Evolutionary conservation across 768 basidiomycete genomes (phyloP), one percentile per base, ranked within the genome.

Genomic region (Leccinum uliginosum): DNA sequence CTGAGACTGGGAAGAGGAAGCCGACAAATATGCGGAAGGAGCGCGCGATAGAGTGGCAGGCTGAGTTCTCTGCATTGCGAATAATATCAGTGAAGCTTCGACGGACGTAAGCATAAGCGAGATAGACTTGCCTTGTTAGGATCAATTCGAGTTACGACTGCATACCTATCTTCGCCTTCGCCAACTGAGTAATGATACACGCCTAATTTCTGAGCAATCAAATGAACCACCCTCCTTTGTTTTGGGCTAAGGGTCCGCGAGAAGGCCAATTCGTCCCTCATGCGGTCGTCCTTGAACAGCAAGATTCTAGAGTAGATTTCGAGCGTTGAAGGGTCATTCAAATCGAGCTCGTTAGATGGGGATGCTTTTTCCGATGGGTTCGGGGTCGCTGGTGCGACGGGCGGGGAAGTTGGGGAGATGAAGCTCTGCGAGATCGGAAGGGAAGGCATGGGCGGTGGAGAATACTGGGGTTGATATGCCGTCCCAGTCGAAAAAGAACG

Each of bases 241-340:
- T 89, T 89, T 21, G 93, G 83, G 30, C 82, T 77, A 19, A 98
- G 81, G 14, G 87, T 85, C 55, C 91, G 78, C n/a, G 95, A 94
- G 73, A 98, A 98, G 5, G 95, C 94, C 54, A 98, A 84, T 71
- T 98, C 95, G 65, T 98, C 95, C 34, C 96, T 83, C 92, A 98
- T 94, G 64, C 82, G 85, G 71, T 98, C 95, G 65, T 97, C 94
- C 77, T 96, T 98, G 85, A 99, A 99, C 38, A 98, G 79, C 38
- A 98, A 76, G 61, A 98, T 91, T 62, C 94, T 83, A 50, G 97
- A 98, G 71, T 98, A 98, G 63, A 99, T 97, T 73, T 98, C 96
- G 62, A 99, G 77, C 9, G 94, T 96, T 26, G 89, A 86, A 4
- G 96, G 89, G 71, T 99, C 97, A 65, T 98, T 98, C 64, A 98